Base-by-base conservation (phyloP, 2,329 filamentous ascomycete genomes). In the Rhinocladiella mackenziei region DNA sequence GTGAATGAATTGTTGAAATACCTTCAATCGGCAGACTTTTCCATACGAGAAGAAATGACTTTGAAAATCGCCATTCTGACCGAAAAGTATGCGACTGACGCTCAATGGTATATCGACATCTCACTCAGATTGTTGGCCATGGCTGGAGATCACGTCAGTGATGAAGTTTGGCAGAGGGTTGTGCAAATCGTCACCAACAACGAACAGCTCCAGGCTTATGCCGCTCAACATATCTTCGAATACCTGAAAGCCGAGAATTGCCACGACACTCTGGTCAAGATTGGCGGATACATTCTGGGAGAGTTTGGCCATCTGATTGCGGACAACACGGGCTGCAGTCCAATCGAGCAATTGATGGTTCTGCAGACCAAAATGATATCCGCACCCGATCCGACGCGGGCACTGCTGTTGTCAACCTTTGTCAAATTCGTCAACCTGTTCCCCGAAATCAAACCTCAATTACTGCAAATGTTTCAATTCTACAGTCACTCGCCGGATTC, bases 111-210 rank as follows among this genome's bases (percentile, higher is more conserved):
- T 65, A 94, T 98, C 51, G 91, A 98, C 62, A 96, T 97, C 56
- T 95, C 92, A 8, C 74, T 98, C 55, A 82, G 91, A 43, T 77
- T 98, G 39, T 89, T 98, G 47, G 89, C 91, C 46, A 89, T 97
- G 80, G 92, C 94, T 2, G 92, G 92, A 56, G 92, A 98, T 60
- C 92, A 98, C 64, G 91, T 98, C 56, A 97, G 91, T 65, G 94
- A 98, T 53, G 92, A 98, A 68, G 92, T 98, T 13, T 98, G 92
- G 92, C 92, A 98, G 65, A 83, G 92, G 58, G 91, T 98, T 43
- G 96, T 95, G 52, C 92, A 98, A 65, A 97, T 98, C 57, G 89
- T 97, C 47, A 97, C 92, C 42, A 98, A 98, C 72, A 98, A 98
- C 65, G 92, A 98, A 65, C 91, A 97, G 65, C 76, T 98, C 8